Evolutionary conservation across 768 basidiomycete species (phyloP), one percentile per base, ranked within the genome.

Genomic region (Sarcomyxa edulis): DNA sequence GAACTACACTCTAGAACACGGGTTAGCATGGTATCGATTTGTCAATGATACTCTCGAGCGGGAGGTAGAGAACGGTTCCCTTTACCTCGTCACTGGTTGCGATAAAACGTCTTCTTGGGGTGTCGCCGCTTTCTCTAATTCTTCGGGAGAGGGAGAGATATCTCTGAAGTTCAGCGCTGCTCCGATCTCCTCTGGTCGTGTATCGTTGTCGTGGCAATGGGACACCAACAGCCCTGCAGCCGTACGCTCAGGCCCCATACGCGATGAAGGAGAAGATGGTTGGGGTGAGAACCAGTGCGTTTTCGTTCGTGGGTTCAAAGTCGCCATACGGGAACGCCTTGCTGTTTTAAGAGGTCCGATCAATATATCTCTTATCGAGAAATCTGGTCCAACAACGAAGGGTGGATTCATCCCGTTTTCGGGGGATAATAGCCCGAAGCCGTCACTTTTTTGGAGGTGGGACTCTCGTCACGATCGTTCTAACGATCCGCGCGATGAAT

Each of bases 71-170:
- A 32, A 37, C 15, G 42, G 35, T 11, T 16, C 37, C 12, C 30
- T 48, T 3, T 51, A 47, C 28, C 41, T 49, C 1, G 43, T 51
- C 3, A 51, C 48, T 14, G 48, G 48, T 5, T 49, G 44, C 43
- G 50, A 51, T 31, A 48, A 51, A 39, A 32, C 48, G 4, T 14
- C 32, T 10, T 47, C 48, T 6, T 51, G 50, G 50, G 44, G 35
- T 10, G 33, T 51, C 19, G 45, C 43, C 10, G 35, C 50, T 4
- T 45, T 39, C 9, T 44, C 44, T 1, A 27, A 35, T 23, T 11
- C 32, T 2, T 39, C 31, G 20, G 33, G 12, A 23, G 40, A 14
- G 14, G 40, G 28, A 21, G 28, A 12, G 4, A 24, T 44, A 10
- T 45, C 45, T 6, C 18, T 44, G 15, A 45, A 44, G 16, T 33